A percentile compares a stretch with the other conserved stretches of the same genome.
These are phyloP conservation scores for Ganoderma multipileum DNA, from an alignment of 1,284 basidiomycete genomes.

Conservation along the genomic window DNA sequence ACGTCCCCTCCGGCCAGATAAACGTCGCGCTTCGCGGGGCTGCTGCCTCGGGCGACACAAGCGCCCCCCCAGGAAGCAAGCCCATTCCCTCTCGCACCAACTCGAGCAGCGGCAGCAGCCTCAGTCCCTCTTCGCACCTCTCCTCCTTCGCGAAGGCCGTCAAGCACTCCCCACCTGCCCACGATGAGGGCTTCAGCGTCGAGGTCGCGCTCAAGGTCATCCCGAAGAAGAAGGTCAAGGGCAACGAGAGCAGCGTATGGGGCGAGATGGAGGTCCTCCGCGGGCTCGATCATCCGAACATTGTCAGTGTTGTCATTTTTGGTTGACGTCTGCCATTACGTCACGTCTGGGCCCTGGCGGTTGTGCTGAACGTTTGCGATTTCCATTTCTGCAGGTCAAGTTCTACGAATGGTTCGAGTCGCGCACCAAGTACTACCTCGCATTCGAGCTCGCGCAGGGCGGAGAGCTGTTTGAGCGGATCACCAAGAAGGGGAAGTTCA, in stretches of 20 bases:
- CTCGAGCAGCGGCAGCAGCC: slow-evolving; percentile 27
- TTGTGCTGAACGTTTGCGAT: slow-evolving; percentile 10
- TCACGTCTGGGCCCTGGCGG: neutral
- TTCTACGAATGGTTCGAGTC: slow-evolving; percentile 96
- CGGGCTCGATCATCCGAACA: slow-evolving; percentile 87
- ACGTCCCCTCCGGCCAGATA: slow-evolving; percentile 66
- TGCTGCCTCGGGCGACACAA: slow-evolving; percentile 39
- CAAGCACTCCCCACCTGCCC: slow-evolving; percentile 15
- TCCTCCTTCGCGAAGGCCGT: slow-evolving; percentile 22
- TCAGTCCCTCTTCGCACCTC: slow-evolving; percentile 30
- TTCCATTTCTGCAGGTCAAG: slow-evolving; percentile 66
- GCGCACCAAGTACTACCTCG: slow-evolving; percentile 88
- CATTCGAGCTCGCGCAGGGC: slow-evolving; percentile 90
- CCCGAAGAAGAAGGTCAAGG: slow-evolving; percentile 91
- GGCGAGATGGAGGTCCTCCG: slow-evolving; percentile 91
- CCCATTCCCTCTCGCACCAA: slow-evolving; percentile 27
- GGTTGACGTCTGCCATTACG: slow-evolving; percentile 6
- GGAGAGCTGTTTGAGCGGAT: slow-evolving; percentile 92
- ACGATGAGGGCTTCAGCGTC: slow-evolving; percentile 49
- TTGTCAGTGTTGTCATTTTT: slow-evolving; percentile 61
- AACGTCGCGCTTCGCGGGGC: slow-evolving; percentile 66
- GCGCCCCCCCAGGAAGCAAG: slow-evolving; percentile 18
- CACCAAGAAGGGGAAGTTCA: slow-evolving; percentile 84
- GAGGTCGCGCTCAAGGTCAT: slow-evolving; percentile 92
- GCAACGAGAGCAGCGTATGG: slow-evolving; percentile 85